Conservation (phyloP, 163 green algal species). For the Scenedesmus sp. region DNA sequence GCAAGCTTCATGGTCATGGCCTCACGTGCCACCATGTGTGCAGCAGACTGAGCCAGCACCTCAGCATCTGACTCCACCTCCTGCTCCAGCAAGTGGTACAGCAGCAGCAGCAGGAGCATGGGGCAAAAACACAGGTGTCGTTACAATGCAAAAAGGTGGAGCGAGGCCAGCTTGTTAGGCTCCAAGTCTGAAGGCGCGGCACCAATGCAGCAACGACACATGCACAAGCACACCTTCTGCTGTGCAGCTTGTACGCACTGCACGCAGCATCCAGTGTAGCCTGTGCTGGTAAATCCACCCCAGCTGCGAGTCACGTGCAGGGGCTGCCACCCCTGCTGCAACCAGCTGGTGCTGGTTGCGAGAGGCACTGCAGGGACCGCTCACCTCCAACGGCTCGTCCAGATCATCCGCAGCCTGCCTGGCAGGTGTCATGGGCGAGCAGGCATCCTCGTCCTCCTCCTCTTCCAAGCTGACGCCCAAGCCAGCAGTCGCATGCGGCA, state of each 20-base stretch:
- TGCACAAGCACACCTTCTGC: background rate
- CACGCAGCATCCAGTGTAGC: background rate
- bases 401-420: conserved; percentile 19
- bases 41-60: conserved; percentile 46
- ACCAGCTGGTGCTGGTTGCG: background rate
- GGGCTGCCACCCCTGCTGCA: background rate
- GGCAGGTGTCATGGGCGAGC: conserved; percentile 31
- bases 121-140: background rate
- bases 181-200: no score
- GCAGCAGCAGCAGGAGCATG: background rate
- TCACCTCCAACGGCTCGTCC: conserved; percentile 42
- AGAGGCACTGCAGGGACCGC: background rate
- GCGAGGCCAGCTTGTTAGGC: no score
- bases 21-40: conserved; percentile 40
- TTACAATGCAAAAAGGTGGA: background rate
- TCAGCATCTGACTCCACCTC: conserved; percentile 47
- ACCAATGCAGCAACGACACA: background rate
- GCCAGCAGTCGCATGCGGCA: conserved; percentile 1
- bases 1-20: conserved; percentile 33
- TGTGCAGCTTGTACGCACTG: background rate
- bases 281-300: background rate
- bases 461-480: conserved; percentile 30
- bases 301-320: background rate
- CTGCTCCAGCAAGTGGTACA: conserved; percentile 13
- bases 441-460: background rate